Conservation (phyloP, 768 basidiomycete species). For the Mycena capillaripes region DNA sequence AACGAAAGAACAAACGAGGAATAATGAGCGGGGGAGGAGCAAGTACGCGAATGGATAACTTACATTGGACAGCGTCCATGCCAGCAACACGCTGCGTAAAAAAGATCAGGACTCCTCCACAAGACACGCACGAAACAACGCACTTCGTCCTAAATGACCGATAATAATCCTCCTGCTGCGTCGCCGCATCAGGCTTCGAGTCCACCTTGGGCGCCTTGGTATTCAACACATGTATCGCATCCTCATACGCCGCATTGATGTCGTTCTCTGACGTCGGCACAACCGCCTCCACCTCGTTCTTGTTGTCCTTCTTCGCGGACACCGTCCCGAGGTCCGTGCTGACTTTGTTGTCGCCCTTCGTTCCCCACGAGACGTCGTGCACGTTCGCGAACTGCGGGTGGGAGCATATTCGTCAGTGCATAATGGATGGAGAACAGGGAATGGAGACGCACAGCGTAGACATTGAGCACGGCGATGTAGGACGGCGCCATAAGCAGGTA, state of each 20-base stretch:
- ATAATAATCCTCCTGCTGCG: constrained; percentile 89
- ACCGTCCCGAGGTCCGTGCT: constrained; percentile 90
- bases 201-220: constrained; percentile 85
- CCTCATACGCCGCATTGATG: constrained; percentile 91
- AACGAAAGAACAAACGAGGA: constrained; percentile 14
- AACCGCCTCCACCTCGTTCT: constrained; percentile 88
- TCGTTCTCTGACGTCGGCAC: constrained; percentile 92
- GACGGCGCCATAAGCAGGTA: constrained; percentile 94
- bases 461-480: constrained; percentile 94
- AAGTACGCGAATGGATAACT: constrained; percentile 35
- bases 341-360: constrained; percentile 93
- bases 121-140: constrained; percentile 40
- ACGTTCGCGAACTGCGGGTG: constrained; percentile 86
- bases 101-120: background rate
- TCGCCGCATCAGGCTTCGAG: constrained; percentile 69
- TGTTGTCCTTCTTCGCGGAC: constrained; percentile 66
- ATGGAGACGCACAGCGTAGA: too few relatives aligned
- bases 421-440: background rate
- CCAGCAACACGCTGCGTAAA: constrained; percentile 64
- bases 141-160: constrained; percentile 92
- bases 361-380: constrained; percentile 96
- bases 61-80: constrained; percentile 92
- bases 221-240: constrained; percentile 86
- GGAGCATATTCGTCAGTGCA: constrained; percentile 7
- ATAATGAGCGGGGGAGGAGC: constrained; percentile 16